These are phyloP conservation scores for Meira miltonrushii DNA, from an alignment of 1,284 basidiomycete species.

Conservation along the genomic window DNA sequence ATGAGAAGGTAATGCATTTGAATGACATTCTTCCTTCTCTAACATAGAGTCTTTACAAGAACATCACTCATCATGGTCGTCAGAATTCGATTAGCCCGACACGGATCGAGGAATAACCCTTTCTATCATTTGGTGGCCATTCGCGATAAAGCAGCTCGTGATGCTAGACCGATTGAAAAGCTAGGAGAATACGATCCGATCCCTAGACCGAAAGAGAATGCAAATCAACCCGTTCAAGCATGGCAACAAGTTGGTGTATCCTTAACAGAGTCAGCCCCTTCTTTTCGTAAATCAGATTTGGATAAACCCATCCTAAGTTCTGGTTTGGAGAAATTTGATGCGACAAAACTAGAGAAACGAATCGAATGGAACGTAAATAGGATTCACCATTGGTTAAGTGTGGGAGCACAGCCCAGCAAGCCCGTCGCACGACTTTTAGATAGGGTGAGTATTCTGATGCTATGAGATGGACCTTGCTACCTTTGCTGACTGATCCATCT, in stretches of 20 bases:
- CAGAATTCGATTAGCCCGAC: conserved; percentile 76
- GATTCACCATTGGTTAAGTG: conserved; percentile 80
- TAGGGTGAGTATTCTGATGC: conserved; percentile 61
- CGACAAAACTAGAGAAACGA: conserved; percentile 59
- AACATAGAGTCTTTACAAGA: too few species aligned
- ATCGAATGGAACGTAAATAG: conserved; percentile 84
- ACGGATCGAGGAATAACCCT: conserved; percentile 72
- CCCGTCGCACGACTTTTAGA: conserved; percentile 73
- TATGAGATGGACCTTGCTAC: background rate
- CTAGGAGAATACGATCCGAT: conserved; percentile 80
- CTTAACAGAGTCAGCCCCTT: background rate
- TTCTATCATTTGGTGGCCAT: conserved; percentile 85
- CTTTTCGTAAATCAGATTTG: conserved; percentile 14
- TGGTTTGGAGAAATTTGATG: conserved; percentile 17
- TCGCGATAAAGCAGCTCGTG: conserved; percentile 67
- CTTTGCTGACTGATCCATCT: background rate
- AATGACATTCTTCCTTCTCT: too few species aligned
- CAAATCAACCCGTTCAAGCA: conserved; percentile 2
- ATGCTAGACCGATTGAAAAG: conserved; percentile 85
- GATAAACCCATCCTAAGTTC: conserved; percentile 26
- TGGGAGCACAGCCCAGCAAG: conserved; percentile 77
- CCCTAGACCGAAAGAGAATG: conserved; percentile 29
- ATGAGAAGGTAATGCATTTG: too few species aligned
- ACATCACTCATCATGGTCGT: conserved; percentile 64
- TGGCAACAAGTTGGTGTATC: conserved; percentile 7